These are phyloP conservation scores for Talaromyces verruculosus DNA, from an alignment of 2,329 filamentous ascomycete species.

Conservation along the genomic window DNA sequence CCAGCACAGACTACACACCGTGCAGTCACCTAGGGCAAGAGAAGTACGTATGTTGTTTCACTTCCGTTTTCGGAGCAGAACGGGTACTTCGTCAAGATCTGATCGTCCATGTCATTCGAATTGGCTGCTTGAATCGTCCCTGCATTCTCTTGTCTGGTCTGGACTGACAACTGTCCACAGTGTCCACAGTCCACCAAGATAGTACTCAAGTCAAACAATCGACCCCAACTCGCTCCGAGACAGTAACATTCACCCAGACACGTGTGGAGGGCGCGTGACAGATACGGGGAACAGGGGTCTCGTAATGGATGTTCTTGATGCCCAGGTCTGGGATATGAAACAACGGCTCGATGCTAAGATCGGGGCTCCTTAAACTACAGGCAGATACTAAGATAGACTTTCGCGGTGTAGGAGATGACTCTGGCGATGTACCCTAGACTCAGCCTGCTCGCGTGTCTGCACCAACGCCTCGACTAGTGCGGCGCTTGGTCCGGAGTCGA, in stretches of 20 bases:
- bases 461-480: neutral
- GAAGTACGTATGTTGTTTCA: neutral
- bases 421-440: neutral
- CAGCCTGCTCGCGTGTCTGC: conserved; percentile 6
- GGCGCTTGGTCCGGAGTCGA: neutral
- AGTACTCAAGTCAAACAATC: neutral
- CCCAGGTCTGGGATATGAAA: conserved; percentile 12
- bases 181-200: neutral
- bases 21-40: neutral
- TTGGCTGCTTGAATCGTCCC: neutral
- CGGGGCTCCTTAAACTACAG: neutral
- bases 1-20: neutral
- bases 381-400: neutral
- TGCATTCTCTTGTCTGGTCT: neutral
- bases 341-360: conserved; percentile 11
- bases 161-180: neutral
- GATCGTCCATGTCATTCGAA: conserved; percentile 12
- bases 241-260: neutral
- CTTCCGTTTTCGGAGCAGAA: conserved; percentile 18
- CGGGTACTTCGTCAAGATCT: neutral
- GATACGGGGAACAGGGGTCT: conserved; percentile 5
- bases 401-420: neutral
- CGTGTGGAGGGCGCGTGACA: conserved; percentile 13
- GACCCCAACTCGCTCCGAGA: conserved; percentile 3
- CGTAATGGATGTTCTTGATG: neutral